Percentiles rank a stretch among this genome's conserved stretches.
Conservation (phyloP, 139 green algal species). For the Astrephomene gubernaculifera region DNA sequence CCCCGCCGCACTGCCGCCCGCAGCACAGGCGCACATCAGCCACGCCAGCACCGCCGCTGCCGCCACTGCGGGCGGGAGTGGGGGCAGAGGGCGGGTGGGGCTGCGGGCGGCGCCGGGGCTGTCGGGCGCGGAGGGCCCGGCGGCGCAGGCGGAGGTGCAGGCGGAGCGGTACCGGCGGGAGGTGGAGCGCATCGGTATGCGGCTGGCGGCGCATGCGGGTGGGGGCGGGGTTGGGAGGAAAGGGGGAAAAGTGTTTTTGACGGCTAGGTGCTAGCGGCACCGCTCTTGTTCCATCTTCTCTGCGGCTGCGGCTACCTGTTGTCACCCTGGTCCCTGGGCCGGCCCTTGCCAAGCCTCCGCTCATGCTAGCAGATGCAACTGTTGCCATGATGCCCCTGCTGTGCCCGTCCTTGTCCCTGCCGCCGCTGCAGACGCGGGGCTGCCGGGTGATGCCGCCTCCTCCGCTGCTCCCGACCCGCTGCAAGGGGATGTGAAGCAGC, state of each 20-base stretch:
- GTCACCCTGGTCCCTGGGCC: too few relatives aligned
- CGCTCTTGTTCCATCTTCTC: too few relatives aligned
- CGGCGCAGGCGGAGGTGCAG: neutral
- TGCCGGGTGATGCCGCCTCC: conserved; percentile 15
- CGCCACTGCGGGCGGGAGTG: neutral
- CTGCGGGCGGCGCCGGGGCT: conserved; percentile 33
- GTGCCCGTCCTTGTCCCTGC: neutral
- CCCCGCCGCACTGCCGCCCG: conserved; percentile 32
- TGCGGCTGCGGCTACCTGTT: too few relatives aligned
- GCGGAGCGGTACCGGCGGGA: conserved; percentile 14
- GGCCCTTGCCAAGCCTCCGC: too few relatives aligned
- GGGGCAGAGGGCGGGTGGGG: neutral
- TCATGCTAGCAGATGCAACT: too few relatives aligned
- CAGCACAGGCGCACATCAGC: conserved; percentile 47
- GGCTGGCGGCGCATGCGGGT: conserved; percentile 36
- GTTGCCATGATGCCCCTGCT: too few relatives aligned
- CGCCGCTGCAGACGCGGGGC: conserved; percentile 16
- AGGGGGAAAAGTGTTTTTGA: neutral
- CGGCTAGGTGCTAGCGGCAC: too few relatives aligned
- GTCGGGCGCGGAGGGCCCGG: too few relatives aligned
- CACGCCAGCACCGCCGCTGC: conserved; percentile 32
- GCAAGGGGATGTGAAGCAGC: conserved; percentile 30
- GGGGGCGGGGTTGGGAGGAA: neutral
- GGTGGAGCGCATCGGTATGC: conserved; percentile 40
- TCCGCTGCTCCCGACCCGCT: conserved; percentile 31